A percentile compares a stretch with the other conserved stretches of the same genome.
phyloP scores from a whole-genome alignment of 129 eudicot genomes.

The Mikania micrantha region DNA sequence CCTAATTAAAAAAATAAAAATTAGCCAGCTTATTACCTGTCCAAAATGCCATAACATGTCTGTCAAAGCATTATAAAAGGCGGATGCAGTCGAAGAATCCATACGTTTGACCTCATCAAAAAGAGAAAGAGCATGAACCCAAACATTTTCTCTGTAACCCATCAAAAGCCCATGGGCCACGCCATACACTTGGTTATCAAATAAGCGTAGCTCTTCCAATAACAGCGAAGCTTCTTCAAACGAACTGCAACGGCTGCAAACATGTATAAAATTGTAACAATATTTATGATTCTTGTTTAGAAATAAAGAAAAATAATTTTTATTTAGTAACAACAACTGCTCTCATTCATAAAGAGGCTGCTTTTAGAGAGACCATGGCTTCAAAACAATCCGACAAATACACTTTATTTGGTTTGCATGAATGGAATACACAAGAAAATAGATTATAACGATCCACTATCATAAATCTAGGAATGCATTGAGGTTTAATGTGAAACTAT shows the following conservation, averaged over 20 bases:
- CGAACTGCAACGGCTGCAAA: conserved; percentile 84
- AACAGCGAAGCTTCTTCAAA: conserved; percentile 89
- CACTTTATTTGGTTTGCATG: background rate
- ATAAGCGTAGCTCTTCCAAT: conserved; percentile 77
- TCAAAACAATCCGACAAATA: no score
- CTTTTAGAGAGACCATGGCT: no score
- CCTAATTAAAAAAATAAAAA: background rate
- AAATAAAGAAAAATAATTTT: background rate
- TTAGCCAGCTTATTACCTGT: conserved; percentile 53
- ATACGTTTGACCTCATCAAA: conserved; percentile 89
- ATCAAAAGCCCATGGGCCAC: conserved; percentile 92
- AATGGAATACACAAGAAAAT: background rate
- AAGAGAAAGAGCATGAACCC: conserved; percentile 85
- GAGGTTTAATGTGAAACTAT: no score
- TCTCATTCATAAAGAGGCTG: no score
- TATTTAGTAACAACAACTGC: no score
- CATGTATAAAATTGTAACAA: background rate
- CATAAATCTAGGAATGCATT: background rate
- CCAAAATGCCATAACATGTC: conserved; percentile 99
- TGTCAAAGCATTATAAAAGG: conserved; percentile 94
- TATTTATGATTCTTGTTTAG: background rate
- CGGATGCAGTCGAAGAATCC: conserved; percentile 95
- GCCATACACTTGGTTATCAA: conserved; percentile 92
- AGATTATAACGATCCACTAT: background rate
- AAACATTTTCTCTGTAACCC: conserved; percentile 68